phyloP scores from a whole-genome alignment of 2,329 filamentous ascomycete species.

The Didymella segeticola region DNA sequence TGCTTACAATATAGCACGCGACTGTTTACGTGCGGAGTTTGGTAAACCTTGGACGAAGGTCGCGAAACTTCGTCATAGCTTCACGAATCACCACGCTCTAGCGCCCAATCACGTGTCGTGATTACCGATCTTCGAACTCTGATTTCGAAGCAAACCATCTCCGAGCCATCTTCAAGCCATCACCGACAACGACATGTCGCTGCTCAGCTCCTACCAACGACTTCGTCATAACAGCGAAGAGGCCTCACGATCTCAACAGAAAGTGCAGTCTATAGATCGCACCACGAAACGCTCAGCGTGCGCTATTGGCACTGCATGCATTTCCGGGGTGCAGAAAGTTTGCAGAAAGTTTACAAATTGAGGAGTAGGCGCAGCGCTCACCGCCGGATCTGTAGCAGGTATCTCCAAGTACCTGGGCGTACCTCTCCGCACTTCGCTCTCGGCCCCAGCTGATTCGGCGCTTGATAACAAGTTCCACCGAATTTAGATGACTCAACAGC shows the following conservation, averaged over 20 bases:
- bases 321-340: constrained; percentile 9
- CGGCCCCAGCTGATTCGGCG: background rate
- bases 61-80: constrained; percentile 39
- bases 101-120: constrained; percentile 40
- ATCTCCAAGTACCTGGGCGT: constrained; percentile 10
- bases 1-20: constrained; percentile 20
- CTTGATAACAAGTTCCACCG: constrained; percentile 4
- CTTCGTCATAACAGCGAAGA: background rate
- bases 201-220: background rate
- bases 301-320: constrained; percentile 9
- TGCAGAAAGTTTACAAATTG: constrained; percentile 11
- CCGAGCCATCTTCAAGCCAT: constrained; percentile 12
- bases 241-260: constrained; percentile 28
- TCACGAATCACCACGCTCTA: constrained; percentile 26
- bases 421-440: constrained; percentile 1
- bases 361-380: background rate
- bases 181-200: background rate
- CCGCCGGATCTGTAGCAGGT: constrained; percentile 2
- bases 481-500: background rate
- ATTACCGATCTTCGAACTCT: constrained; percentile 20
- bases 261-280: constrained; percentile 16
- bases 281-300: background rate
- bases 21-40: constrained; percentile 22
- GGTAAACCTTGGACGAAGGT: constrained; percentile 13
- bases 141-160: background rate